These are phyloP conservation scores for Thermochaetoides thermophila DNA, from an alignment of 495 filamentous ascomycete genomes.

Conservation along the genomic window DNA sequence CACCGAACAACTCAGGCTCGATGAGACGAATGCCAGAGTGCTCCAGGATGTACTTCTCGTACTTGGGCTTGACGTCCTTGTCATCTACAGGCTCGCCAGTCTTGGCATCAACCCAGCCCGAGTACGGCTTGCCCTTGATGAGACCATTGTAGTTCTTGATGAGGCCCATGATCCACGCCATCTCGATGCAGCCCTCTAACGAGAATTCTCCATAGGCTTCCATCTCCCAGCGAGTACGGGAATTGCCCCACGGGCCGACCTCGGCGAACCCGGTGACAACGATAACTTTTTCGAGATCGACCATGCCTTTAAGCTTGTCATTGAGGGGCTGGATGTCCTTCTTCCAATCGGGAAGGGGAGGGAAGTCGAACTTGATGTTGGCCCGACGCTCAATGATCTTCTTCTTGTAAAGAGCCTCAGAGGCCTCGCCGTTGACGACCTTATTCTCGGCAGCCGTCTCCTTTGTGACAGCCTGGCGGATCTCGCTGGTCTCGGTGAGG, in stretches of 20 bases:
- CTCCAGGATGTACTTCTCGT: constrained; percentile 90
- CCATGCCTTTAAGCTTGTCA: constrained; percentile 83
- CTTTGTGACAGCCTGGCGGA: constrained; percentile 83
- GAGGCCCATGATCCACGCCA: constrained; percentile 99
- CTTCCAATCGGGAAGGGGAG: constrained; percentile 78
- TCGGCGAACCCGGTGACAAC: constrained; percentile 96
- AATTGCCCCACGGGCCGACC: constrained; percentile 95
- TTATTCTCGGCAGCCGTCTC: constrained; percentile 96
- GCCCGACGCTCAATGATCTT: constrained; percentile 84
- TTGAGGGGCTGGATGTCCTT: constrained; percentile 79
- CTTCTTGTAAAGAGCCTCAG: constrained; percentile 86
- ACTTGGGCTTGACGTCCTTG: constrained; percentile 92
- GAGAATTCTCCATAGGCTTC: constrained; percentile 94
- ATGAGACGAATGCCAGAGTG: constrained; percentile 96
- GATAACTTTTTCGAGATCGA: constrained; percentile 92
- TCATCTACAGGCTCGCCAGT: constrained; percentile 90
- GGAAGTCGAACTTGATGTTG: constrained; percentile 96
- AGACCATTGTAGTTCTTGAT: constrained; percentile 99
- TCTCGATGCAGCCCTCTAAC: constrained; percentile 93
- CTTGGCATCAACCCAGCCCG: constrained; percentile 94
- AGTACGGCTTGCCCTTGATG: constrained; percentile 90
- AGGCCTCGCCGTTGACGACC: constrained; percentile 86
- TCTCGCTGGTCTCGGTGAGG: constrained; percentile 85
- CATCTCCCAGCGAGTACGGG: constrained; percentile 97
- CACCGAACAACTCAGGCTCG: constrained; percentile 91